Percentiles rank a stretch among this genome's conserved stretches.
Conservation (phyloP, 768 basidiomycete species). For the Lyophyllum atratum region DNA sequence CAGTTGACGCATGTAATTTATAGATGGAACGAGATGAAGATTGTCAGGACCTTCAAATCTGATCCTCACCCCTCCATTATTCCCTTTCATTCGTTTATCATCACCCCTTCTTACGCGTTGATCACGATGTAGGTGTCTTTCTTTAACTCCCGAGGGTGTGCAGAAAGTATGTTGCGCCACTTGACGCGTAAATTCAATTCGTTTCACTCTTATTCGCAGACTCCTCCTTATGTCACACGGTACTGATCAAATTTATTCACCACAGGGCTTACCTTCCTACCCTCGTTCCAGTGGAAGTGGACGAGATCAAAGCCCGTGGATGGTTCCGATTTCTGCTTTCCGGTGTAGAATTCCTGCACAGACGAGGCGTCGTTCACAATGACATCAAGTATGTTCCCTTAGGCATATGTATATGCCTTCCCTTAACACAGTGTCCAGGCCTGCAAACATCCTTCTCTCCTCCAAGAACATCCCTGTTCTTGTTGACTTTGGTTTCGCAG, state of each 20-base stretch:
- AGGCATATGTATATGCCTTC: not conserved
- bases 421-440: constrained; percentile 43
- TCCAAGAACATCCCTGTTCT: constrained; percentile 79
- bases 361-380: constrained; percentile 85
- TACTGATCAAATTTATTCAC: constrained; percentile 14
- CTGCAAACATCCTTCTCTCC: constrained; percentile 91
- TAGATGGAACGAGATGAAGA: constrained; percentile 99
- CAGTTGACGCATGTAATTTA: constrained; percentile 4
- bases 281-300: constrained; percentile 86
- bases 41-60: constrained; percentile 79
- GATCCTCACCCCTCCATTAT: constrained; percentile 93
- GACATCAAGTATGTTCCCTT: constrained; percentile 78
- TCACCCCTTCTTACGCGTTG: constrained; percentile 86
- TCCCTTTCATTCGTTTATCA: constrained; percentile 91
- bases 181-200: constrained; percentile 8
- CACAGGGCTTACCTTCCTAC: constrained; percentile 84
- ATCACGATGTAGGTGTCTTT: constrained; percentile 78
- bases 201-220: constrained; percentile 14
- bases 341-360: constrained; percentile 82
- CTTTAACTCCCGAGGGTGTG: not conserved
- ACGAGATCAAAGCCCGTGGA: constrained; percentile 70
- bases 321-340: constrained; percentile 87
- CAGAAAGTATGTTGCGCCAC: not conserved
- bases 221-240: not conserved
- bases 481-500: constrained; percentile 96